A percentile compares a stretch with the other conserved stretches of the same genome.
phyloP scores from a whole-genome alignment of 140 eudicot genomes.

The Stevia rebaudiana region DNA sequence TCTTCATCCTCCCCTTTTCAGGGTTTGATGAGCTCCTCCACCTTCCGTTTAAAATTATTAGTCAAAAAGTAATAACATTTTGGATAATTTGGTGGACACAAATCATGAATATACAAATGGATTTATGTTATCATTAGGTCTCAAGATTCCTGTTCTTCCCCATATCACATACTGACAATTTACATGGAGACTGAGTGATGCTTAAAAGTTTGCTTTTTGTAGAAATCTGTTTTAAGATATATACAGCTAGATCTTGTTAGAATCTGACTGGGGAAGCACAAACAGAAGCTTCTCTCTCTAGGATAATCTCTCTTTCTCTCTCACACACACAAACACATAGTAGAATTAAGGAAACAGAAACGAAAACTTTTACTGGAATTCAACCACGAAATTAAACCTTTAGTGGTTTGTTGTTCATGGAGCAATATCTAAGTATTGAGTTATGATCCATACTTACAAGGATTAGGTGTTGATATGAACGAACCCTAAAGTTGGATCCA shows the following conservation, averaged over 20 bases:
- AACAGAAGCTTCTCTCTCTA: slow-evolving; percentile 37
- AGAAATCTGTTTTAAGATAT: slow-evolving; percentile 25
- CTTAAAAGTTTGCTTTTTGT: slow-evolving; percentile 32
- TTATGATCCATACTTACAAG: not conserved
- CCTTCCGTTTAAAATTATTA: slow-evolving; percentile 34
- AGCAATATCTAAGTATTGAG: not conserved
- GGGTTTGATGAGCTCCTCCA: slow-evolving; percentile 66
- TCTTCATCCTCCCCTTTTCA: slow-evolving; percentile 50
- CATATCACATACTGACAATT: slow-evolving; percentile 32
- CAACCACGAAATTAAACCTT: not conserved
- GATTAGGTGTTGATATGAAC: not conserved
- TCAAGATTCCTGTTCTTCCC: slow-evolving; percentile 38
- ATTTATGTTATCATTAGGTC: slow-evolving; percentile 30
- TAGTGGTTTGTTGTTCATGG: no score
- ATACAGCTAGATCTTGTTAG: slow-evolving; percentile 42
- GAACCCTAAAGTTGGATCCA: not conserved
- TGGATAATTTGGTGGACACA: slow-evolving; percentile 17
- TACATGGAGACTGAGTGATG: slow-evolving; percentile 29
- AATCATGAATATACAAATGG: slow-evolving; percentile 17
- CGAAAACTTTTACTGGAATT: slow-evolving; percentile 6
- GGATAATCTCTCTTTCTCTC: slow-evolving; percentile 19
- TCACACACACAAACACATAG: slow-evolving; percentile 23
- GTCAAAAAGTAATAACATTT: not conserved
- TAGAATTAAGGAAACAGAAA: slow-evolving; percentile 12
- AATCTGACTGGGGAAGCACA: slow-evolving; percentile 41